These are phyloP conservation scores for Hymenoscyphus salicellus DNA, from an alignment of 2,329 filamentous ascomycete species.

Conservation along the genomic window DNA sequence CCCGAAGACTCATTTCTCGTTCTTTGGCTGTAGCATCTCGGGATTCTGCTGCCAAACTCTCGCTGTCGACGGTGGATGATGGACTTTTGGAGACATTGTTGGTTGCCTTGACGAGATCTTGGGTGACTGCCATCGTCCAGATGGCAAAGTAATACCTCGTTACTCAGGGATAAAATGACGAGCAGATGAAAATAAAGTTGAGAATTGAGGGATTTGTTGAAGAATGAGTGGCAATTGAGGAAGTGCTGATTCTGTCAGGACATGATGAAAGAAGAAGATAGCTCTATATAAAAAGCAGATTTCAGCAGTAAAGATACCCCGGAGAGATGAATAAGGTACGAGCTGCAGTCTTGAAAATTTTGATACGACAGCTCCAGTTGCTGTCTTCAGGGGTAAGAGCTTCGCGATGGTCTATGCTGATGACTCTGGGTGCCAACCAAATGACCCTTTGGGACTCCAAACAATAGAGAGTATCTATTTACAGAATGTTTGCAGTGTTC, in stretches of 20 bases:
- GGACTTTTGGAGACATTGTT: not conserved
- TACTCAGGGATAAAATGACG: not conserved
- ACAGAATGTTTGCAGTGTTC: not conserved
- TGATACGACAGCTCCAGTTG: not conserved
- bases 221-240: not conserved
- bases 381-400: not conserved
- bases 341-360: not conserved
- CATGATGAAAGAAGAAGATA: not conserved
- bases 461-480: not conserved
- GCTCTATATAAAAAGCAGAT: not conserved
- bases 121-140: not conserved
- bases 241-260: not conserved
- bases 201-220: not conserved
- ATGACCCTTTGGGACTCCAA: not conserved
- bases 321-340: not conserved
- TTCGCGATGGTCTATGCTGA: not conserved
- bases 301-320: not conserved
- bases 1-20: conserved; percentile 20
- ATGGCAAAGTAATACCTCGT: not conserved
- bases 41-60: conserved; percentile 4
- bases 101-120: not conserved
- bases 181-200: not conserved
- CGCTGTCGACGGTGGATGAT: not conserved
- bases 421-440: too few relatives aligned
- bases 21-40: conserved; percentile 24